phyloP scores from a whole-genome alignment of 2,329 filamentous ascomycete species.

The Dendryphion nanum region DNA sequence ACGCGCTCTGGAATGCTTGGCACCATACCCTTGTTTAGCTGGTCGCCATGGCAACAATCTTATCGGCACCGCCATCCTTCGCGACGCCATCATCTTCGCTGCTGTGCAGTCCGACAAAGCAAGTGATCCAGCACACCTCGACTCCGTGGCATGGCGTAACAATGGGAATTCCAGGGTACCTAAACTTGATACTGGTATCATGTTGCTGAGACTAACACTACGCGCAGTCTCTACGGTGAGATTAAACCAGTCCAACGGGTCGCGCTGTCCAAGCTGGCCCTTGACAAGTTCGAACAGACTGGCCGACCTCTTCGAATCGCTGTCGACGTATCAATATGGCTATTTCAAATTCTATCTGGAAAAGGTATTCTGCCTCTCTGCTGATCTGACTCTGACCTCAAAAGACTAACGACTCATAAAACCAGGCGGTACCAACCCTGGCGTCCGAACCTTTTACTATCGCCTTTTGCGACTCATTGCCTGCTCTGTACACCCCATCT shows the following conservation, averaged over 20 bases:
- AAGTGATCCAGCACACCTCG: too few species aligned
- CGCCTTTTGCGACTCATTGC: constrained; percentile 75
- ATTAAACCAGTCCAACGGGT: constrained; percentile 78
- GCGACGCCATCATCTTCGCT: too few species aligned
- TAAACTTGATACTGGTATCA: constrained; percentile 1
- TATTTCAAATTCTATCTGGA: constrained; percentile 86
- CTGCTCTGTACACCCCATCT: constrained; percentile 79
- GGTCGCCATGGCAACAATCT: constrained; percentile 35
- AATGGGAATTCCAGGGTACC: constrained; percentile 43
- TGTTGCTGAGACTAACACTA: constrained; percentile 13
- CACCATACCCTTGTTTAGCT: constrained; percentile 2
- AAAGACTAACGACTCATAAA: background rate
- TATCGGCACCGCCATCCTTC: constrained; percentile 17
- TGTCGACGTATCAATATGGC: constrained; percentile 95
- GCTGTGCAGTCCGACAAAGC: too few species aligned
- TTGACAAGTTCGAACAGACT: constrained; percentile 70
- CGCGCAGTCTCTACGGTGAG: constrained; percentile 77
- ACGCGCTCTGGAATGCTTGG: too few species aligned
- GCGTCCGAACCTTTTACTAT: constrained; percentile 89
- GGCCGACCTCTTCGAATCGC: constrained; percentile 78
- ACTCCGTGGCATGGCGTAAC: constrained; percentile 3
- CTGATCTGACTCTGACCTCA: background rate
- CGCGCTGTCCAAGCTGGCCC: constrained; percentile 77
- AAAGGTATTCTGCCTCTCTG: constrained; percentile 64
- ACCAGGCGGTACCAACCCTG: constrained; percentile 79